Conservation (phyloP, 148 eudicot genomes). For the Amaranthus hypochondriacus region DNA sequence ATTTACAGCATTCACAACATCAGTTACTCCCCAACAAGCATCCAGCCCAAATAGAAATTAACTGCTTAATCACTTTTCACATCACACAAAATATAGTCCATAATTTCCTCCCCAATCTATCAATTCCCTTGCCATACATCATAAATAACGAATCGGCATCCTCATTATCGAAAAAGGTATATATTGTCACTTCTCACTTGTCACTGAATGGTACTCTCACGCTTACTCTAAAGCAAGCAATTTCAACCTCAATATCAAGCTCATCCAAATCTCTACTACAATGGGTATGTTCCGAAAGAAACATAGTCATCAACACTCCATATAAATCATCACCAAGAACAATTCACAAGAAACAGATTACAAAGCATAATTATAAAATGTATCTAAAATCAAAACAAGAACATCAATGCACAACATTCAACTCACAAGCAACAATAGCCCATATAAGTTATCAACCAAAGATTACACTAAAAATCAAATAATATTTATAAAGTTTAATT, state of each 20-base stretch:
- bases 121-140: background rate
- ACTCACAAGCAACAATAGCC: no score
- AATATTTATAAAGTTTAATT: constrained; percentile 16
- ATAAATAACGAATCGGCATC: background rate
- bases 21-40: background rate
- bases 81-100: background rate
- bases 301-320: no score
- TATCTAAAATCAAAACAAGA: no score
- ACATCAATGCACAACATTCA: no score
- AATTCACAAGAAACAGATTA: no score
- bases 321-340: no score
- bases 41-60: background rate
- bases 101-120: background rate
- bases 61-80: constrained; percentile 3
- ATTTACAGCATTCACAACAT: background rate
- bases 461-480: background rate
- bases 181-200: background rate
- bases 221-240: no score
- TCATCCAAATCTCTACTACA: no score
- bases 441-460: background rate
- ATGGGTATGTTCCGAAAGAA: no score
- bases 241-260: no score
- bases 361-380: no score
- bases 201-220: no score
- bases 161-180: background rate